Evolutionary conservation across 768 basidiomycete genomes (phyloP).

Genomic region (Stropharia rugosoannulata): DNA sequence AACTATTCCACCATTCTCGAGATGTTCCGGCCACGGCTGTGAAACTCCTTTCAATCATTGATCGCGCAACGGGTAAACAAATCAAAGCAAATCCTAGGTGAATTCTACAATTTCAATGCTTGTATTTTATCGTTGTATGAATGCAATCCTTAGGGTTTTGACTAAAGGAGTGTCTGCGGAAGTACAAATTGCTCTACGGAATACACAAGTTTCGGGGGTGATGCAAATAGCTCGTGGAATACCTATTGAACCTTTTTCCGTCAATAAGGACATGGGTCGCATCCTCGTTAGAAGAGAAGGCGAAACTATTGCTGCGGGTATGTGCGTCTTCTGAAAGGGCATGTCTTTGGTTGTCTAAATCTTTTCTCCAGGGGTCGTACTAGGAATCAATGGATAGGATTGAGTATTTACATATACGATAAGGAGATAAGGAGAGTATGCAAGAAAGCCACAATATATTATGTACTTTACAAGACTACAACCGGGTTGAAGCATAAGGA

Average conservation of each 20-base stretch:
- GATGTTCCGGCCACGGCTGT: conserved; percentile 90
- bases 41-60: conserved; percentile 76
- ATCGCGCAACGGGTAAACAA: conserved; percentile 73
- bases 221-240: conserved; percentile 52
- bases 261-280: conserved; percentile 96
- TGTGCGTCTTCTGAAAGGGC: not conserved
- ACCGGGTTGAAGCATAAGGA: not conserved
- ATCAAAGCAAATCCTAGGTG: conserved; percentile 82
- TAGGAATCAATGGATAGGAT: conserved; percentile 16
- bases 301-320: conserved; percentile 93
- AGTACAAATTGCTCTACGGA: conserved; percentile 77
- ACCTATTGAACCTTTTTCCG: conserved; percentile 81
- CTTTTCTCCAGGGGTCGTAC: conserved; percentile 18
- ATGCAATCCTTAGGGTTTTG: conserved; percentile 57
- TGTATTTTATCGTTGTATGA: not conserved
- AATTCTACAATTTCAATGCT: conserved; percentile 14
- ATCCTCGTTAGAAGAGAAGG: conserved; percentile 85
- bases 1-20: conserved; percentile 91
- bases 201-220: conserved; percentile 47
- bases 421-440: no score
- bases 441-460: not conserved
- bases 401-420: not conserved
- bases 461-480: conserved; percentile 10
- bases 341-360: not conserved
- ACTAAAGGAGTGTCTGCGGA: conserved; percentile 85